Conservation (phyloP, 1,284 basidiomycete species). For the Ustilago tritici region DNA sequence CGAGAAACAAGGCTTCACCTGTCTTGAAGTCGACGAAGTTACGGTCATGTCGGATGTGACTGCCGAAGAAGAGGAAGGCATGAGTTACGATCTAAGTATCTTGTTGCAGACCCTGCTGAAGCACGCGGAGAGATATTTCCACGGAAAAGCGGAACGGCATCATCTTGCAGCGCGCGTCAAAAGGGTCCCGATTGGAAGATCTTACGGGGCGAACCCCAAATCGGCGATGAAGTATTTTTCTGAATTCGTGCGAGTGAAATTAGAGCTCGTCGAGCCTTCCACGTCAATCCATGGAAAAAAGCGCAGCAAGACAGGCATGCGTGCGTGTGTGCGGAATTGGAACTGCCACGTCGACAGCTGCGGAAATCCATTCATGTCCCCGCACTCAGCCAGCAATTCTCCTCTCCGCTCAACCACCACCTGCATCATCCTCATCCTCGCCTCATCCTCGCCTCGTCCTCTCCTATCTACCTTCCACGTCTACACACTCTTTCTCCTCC, state of each 20-base stretch:
- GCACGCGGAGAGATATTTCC: conserved; percentile 6
- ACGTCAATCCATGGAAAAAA: conserved; percentile 40
- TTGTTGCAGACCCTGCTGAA: conserved; percentile 3
- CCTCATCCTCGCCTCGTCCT: conserved; percentile 3
- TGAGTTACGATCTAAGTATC: not conserved
- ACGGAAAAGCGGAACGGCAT: conserved; percentile 19
- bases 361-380: conserved; percentile 5
- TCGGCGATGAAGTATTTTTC: conserved; percentile 2
- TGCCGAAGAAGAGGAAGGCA: not conserved
- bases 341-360: conserved; percentile 42
- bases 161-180: conserved; percentile 30
- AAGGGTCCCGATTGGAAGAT: not conserved
- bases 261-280: conserved; percentile 19
- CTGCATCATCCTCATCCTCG: conserved; percentile 15
- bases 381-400: conserved; percentile 12
- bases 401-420: conserved; percentile 21
- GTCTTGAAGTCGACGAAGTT: not conserved
- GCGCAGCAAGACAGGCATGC: conserved; percentile 15
- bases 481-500: conserved; percentile 10
- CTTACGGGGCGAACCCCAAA: not conserved
- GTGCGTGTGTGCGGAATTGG: conserved; percentile 1
- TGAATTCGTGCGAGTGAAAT: conserved; percentile 17
- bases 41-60: not conserved
- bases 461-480: conserved; percentile 29
- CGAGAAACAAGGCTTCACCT: not conserved